Evolutionary conservation across 352 stramenopile genomes (phyloP).

Genomic region (Globisporangium emineosum): DNA sequence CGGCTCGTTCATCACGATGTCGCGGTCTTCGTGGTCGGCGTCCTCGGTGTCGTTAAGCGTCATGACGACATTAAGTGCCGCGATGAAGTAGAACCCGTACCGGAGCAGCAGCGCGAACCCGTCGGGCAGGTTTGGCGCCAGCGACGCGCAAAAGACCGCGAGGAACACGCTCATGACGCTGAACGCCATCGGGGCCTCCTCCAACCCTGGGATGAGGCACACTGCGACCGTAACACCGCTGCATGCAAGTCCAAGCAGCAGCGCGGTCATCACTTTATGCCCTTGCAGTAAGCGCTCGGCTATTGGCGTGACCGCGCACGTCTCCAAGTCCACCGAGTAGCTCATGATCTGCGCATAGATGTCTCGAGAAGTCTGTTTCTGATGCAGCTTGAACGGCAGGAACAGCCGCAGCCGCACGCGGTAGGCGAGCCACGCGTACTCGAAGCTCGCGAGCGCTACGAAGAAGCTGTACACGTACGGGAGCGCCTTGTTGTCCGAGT

Average conservation of each 20-base stretch:
- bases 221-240: conserved; percentile 5
- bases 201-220: not conserved
- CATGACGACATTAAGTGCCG: conserved; percentile 47
- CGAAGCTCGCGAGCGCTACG: conserved; percentile 42
- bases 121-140: conserved; percentile 46
- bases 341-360: conserved; percentile 71
- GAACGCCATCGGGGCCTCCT: conserved; percentile 24
- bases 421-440: conserved; percentile 65
- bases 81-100: conserved; percentile 52
- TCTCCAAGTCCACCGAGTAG: conserved; percentile 57
- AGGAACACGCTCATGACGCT: conserved; percentile 36
- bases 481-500: conserved; percentile 36
- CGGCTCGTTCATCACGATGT: conserved; percentile 11
- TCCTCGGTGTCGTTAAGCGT: conserved; percentile 5
- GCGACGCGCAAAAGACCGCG: conserved; percentile 28
- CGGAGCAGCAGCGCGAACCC: conserved; percentile 39
- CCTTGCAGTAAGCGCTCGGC: conserved; percentile 41
- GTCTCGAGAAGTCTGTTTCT: conserved; percentile 65
- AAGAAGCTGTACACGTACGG: conserved; percentile 48
- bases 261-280: conserved; percentile 20
- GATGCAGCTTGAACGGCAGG: conserved; percentile 62
- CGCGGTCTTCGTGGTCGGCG: conserved; percentile 2
- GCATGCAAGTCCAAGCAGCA: conserved; percentile 22
- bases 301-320: conserved; percentile 45
- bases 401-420: conserved; percentile 48